phyloP scores from a whole-genome alignment of 495 filamentous ascomycete genomes.

The Penicillium tannophilum region DNA sequence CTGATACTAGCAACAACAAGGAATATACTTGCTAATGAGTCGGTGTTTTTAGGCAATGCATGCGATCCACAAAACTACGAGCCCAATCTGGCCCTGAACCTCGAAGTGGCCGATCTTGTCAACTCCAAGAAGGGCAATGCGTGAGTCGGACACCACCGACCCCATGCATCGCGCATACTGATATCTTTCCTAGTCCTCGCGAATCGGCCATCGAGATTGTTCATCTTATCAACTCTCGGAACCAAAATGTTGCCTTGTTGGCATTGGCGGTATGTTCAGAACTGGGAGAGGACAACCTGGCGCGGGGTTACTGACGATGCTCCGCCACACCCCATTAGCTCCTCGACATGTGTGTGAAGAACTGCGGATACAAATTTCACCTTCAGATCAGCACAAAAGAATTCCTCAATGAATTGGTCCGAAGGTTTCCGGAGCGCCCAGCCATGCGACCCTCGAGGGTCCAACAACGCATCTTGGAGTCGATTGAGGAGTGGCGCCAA shows the following conservation, averaged over 20 bases:
- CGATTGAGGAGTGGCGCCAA: conserved; percentile 97
- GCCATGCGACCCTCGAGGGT: conserved; percentile 82
- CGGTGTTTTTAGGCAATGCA: conserved; percentile 64
- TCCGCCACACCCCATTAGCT: conserved; percentile 51
- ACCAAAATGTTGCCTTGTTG: conserved; percentile 89
- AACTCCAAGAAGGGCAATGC: conserved; percentile 97
- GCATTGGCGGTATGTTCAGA: conserved; percentile 65
- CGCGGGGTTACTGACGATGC: conserved; percentile 28
- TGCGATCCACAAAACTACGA: conserved; percentile 97
- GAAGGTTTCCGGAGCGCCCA: conserved; percentile 92
- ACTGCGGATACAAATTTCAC: conserved; percentile 99
- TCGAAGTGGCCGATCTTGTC: conserved; percentile 95
- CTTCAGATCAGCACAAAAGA: conserved; percentile 98
- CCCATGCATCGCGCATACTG: conserved; percentile 17
- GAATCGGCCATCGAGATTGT: conserved; percentile 96
- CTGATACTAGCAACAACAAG: conserved; percentile 9
- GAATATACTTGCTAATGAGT: conserved; percentile 10
- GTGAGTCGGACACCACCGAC: conserved; percentile 44
- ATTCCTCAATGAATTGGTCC: conserved; percentile 96
- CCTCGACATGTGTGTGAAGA: conserved; percentile 98
- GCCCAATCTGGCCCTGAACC: conserved; percentile 91
- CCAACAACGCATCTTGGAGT: conserved; percentile 89
- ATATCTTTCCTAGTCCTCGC: conserved; percentile 61
- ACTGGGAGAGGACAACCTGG: conserved; percentile 19
- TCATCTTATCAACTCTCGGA: conserved; percentile 92